Evolutionary conservation across 768 basidiomycete genomes (phyloP), one percentile per base, ranked within the genome.

Genomic region (Mycena sanguinolenta): DNA sequence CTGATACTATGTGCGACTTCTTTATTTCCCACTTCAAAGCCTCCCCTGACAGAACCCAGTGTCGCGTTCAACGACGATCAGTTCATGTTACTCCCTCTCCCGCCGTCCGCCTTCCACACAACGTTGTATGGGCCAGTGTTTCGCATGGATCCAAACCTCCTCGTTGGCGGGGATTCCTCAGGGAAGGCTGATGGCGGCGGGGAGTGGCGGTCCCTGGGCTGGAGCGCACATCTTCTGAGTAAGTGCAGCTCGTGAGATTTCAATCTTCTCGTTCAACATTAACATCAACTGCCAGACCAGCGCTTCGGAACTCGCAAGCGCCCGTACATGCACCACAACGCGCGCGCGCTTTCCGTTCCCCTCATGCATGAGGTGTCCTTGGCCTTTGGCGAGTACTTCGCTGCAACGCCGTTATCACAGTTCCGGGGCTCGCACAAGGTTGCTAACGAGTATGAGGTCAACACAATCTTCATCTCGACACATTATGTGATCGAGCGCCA

Each of bases 61-160:
- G 81, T 74, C 70, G 79, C 67, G 16, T 67, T 81, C 75, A 85
- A 85, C 69, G 84, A 85, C 72, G 84, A 85, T 72, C 81, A 82
- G 62, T 85, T 81, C 73, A 71, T 84, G 69, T 25, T 74, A 30
- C 66, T 72, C 49, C 74, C 79, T 3, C 63, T 81, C 5, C 74
- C 77, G 16, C 77, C 79, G 14, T 74, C 77, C 1, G 79, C 74
- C 13, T 83, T 82, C 69, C 79, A 80, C 63, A 81, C 82, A 54
- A 75, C 62, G 65, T 73, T 80, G 38, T 82, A 82, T 34, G 84
- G 84, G 7, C 75, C 77, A 2, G 82, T 85, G 13, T 78, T 84
- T 38, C 80, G 83, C 36, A 61, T 83, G 53, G 78, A 84, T 57
- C 68, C 77, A 0, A 74, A 75, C 34, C 75, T 83, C 3, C 73